Conservation (phyloP, 352 stramenopile genomes). For the Globisporangium mamillatum region DNA sequence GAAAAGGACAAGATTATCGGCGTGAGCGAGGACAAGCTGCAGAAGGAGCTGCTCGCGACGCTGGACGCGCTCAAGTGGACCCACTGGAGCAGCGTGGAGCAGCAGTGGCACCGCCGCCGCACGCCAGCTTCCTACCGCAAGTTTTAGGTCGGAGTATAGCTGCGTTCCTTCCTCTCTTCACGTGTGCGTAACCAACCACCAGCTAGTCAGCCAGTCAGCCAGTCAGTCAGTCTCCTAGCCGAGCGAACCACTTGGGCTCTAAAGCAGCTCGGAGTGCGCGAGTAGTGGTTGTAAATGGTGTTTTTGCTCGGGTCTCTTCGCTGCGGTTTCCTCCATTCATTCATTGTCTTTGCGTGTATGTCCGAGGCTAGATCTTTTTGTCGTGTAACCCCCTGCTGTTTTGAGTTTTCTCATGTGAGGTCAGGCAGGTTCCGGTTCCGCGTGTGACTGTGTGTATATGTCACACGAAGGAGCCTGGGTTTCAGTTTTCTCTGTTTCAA, state of each 20-base stretch:
- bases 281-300: background rate
- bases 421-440: background rate
- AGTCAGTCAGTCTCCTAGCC: background rate
- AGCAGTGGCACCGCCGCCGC: slow-evolving; percentile 60
- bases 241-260: background rate
- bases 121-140: slow-evolving; percentile 49
- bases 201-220: background rate
- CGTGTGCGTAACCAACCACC: background rate
- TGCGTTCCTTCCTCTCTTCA: background rate
- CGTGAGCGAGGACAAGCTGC: slow-evolving; percentile 50
- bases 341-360: background rate
- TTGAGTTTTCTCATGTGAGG: background rate
- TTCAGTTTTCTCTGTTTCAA: slow-evolving; percentile 3
- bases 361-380: background rate
- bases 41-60: slow-evolving; percentile 36
- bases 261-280: background rate
- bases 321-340: background rate
- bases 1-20: slow-evolving; percentile 62
- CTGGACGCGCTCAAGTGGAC: slow-evolving; percentile 47
- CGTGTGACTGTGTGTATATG: background rate
- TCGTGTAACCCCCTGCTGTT: slow-evolving; percentile 1
- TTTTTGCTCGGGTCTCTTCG: background rate
- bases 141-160: slow-evolving; percentile 35
- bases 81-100: slow-evolving; percentile 54
- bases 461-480: background rate